These are phyloP conservation scores for Camptophora hylomeconis DNA, from an alignment of 2,329 filamentous ascomycete genomes.

Conservation along the genomic window DNA sequence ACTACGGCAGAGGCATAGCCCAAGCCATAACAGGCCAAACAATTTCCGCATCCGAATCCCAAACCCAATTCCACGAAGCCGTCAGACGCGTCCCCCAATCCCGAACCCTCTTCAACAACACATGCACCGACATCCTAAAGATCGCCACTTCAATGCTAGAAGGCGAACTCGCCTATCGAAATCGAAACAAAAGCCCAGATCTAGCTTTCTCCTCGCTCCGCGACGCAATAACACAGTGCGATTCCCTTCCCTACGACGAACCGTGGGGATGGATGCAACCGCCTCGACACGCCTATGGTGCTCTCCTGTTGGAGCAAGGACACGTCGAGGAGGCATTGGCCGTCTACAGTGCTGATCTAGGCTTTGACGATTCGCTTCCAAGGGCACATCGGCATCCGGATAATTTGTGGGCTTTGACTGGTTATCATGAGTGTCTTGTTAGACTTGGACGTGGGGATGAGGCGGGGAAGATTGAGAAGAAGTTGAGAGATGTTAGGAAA, in stretches of 20 bases:
- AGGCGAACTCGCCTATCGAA: slow-evolving; percentile 61
- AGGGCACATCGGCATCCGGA: slow-evolving; percentile 54
- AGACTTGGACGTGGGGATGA: slow-evolving; percentile 38
- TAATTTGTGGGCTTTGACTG: slow-evolving; percentile 65
- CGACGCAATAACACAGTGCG: slow-evolving; percentile 46
- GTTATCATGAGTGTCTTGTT: slow-evolving; percentile 56
- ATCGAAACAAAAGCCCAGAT: slow-evolving; percentile 42
- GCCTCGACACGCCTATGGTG: slow-evolving; percentile 56
- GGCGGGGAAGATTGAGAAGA: slow-evolving; percentile 34
- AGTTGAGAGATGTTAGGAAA: slow-evolving; percentile 40
- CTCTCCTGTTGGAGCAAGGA: slow-evolving; percentile 54
- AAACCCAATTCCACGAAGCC: slow-evolving; percentile 38
- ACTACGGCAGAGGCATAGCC: slow-evolving; percentile 58
- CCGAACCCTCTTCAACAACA: slow-evolving; percentile 58
- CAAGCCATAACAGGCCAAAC: slow-evolving; percentile 45
- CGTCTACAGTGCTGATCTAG: slow-evolving; percentile 50
- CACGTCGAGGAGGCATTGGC: slow-evolving; percentile 41
- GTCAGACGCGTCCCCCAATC: slow-evolving; percentile 40
- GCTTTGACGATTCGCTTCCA: slow-evolving; percentile 46
- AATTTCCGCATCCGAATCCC: slow-evolving; percentile 40
- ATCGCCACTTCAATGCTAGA: slow-evolving; percentile 55
- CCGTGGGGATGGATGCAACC: slow-evolving; percentile 75
- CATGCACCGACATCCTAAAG: slow-evolving; percentile 47
- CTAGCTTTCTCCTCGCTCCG: slow-evolving; percentile 47
- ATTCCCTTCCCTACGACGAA: slow-evolving; percentile 55